Base-by-base conservation (phyloP, 2,329 filamentous ascomycete species). In the Niveomyces coronatus region DNA sequence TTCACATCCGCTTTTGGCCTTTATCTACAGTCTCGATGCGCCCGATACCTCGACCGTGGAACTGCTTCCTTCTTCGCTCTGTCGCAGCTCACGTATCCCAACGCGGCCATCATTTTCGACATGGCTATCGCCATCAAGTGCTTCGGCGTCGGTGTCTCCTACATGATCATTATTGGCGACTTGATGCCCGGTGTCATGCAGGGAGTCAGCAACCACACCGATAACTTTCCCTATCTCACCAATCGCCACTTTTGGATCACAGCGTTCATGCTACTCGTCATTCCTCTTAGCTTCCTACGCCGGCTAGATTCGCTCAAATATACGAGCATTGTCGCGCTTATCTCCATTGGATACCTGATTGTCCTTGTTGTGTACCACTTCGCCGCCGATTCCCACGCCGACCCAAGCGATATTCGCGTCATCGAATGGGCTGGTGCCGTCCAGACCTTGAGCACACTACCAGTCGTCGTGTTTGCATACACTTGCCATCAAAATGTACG, bases 211-310 rank as follows among this genome's bases (percentile, higher is more conserved):
- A 70, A 74, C 33, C 73, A 74, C 15, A 74, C 70, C 14, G 69
- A 74, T 3, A 64, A 52, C 19, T 53, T 82, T 31, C 72, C 77
- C 2, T 96, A 89, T 53, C 63, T 96, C 45, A 71, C 89, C 30
- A 87, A 96, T 55, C 76, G 91, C 35, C 82, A 91, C 56, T 98
- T 98, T 57, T 98, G 91, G 91, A 84, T 98, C 44, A 96, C 91
- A 2, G 88, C 80, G 2, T 98, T 98, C 56, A 94, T 98, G 87
- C 73, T 95, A 45, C 74, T 94, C 45, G 85, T 98, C 48, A 96
- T 98, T 47, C 91, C 91, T 4, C 68, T 98, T 41, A 93, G 87
- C 39, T 98, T 96, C 53, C 67, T 98, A 26, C 80, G 87, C 45
- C 79, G 87, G 24, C 70, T 98, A 28, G 91, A 98, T 60, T 96